Percentiles rank a stretch among this genome's conserved stretches.
Conservation (phyloP, 495 filamentous ascomycete genomes). For the Lepidopterella palustris region DNA sequence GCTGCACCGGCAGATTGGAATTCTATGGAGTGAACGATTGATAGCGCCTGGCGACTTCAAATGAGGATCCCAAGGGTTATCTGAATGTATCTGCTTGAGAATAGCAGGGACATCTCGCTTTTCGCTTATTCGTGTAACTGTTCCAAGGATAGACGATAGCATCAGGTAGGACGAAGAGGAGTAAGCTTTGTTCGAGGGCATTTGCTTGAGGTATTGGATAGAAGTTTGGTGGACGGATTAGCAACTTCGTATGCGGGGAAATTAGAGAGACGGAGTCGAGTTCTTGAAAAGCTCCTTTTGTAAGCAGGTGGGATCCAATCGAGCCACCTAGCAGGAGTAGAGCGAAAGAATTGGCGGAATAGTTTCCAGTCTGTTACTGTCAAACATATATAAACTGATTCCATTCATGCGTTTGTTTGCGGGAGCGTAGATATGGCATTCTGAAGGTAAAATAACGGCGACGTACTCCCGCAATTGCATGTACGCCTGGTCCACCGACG, state of each 20-base stretch:
- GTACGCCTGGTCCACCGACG: conserved; percentile 60
- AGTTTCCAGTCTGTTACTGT: conserved; percentile 42
- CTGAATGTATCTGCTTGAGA: too few species aligned
- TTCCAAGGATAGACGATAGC: too few species aligned
- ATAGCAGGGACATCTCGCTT: too few species aligned
- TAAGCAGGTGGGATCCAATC: conserved; percentile 47
- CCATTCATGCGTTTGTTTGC: neutral
- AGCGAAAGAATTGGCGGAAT: conserved; percentile 53
- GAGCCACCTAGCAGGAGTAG: conserved; percentile 54
- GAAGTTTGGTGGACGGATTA: conserved; percentile 44
- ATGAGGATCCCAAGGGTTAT: too few species aligned
- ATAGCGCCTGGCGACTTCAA: too few species aligned
- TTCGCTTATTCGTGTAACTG: too few species aligned
- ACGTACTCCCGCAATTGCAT: conserved; percentile 52
- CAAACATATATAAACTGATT: neutral
- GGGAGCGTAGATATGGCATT: neutral
- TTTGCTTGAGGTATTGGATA: conserved; percentile 47
- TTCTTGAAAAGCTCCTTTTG: conserved; percentile 58
- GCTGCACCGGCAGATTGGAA: neutral
- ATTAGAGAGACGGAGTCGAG: conserved; percentile 54
- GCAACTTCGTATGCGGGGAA: conserved; percentile 53
- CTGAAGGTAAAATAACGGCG: neutral
- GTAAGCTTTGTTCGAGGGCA: conserved; percentile 51
- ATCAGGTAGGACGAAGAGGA: conserved; percentile 51
- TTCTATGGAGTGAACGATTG: neutral